Conservation (phyloP, 2,329 filamentous ascomycete genomes). For the Samsoniella hepiali region DNA sequence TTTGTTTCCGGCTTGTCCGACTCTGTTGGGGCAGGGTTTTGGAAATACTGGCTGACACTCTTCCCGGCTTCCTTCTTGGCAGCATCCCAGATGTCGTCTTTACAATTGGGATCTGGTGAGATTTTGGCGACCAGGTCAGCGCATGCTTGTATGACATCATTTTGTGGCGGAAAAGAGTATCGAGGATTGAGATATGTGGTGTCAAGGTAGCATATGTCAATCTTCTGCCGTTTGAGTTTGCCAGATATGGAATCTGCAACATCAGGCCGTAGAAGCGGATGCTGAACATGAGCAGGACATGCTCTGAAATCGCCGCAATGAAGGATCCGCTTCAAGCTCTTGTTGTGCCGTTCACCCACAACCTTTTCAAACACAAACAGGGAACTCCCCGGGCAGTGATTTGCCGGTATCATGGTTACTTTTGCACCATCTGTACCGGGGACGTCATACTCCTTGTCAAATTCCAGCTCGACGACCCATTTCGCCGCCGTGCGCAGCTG, state of each 20-base stretch:
- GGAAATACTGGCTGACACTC: constrained; percentile 53
- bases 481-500: constrained; percentile 83
- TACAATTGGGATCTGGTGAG: constrained; percentile 57
- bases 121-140: constrained; percentile 82
- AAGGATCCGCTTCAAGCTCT: constrained; percentile 71
- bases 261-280: constrained; percentile 77
- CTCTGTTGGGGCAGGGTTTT: constrained; percentile 28
- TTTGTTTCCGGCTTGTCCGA: constrained; percentile 27
- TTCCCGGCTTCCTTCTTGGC: constrained; percentile 39
- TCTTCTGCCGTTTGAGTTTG: constrained; percentile 73
- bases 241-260: constrained; percentile 67
- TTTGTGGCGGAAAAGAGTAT: constrained; percentile 88
- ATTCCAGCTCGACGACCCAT: constrained; percentile 82
- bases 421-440: constrained; percentile 77
- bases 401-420: constrained; percentile 94
- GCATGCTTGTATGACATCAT: constrained; percentile 82
- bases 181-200: constrained; percentile 96
- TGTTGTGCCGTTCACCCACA: constrained; percentile 56
- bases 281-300: constrained; percentile 76
- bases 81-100: constrained; percentile 47
- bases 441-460: constrained; percentile 74
- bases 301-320: constrained; percentile 97
- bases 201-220: constrained; percentile 94
- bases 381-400: constrained; percentile 94
- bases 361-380: constrained; percentile 88